Evolutionary conservation across 805 yeast species (phyloP).

Genomic region (Wickerhamomyces ciferrii): DNA sequence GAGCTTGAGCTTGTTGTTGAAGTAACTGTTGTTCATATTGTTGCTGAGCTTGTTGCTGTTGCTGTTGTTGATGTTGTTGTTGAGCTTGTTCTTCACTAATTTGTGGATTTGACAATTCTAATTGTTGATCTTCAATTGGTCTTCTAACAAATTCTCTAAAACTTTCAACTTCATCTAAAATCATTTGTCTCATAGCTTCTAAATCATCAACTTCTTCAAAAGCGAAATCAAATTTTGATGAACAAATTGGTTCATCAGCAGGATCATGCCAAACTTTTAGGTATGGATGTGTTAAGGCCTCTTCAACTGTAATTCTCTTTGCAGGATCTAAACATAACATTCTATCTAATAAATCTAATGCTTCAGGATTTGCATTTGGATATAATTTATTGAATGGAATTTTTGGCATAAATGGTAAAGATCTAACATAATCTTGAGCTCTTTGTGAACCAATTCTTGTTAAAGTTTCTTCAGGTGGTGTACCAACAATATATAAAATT

Average conservation of each 20-base stretch:
- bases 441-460: conserved; percentile 74
- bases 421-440: conserved; percentile 88
- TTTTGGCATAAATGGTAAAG: conserved; percentile 77
- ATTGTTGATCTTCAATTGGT: conserved; percentile 56
- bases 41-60: conserved; percentile 15
- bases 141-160: conserved; percentile 79
- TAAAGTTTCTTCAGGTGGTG: conserved; percentile 73
- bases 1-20: conserved; percentile 8
- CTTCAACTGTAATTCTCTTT: conserved; percentile 78
- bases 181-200: conserved; percentile 68
- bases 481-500: conserved; percentile 83
- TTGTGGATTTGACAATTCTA: conserved; percentile 28
- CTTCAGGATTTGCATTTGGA: conserved; percentile 84
- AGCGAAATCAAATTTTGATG: conserved; percentile 70
- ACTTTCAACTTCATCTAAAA: conserved; percentile 70
- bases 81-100: conserved; percentile 4
- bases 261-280: conserved; percentile 90
- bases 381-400: conserved; percentile 67
- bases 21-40: conserved; percentile 16
- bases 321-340: conserved; percentile 87
- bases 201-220: conserved; percentile 84
- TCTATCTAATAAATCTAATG: conserved; percentile 71
- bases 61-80: conserved; percentile 4
- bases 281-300: conserved; percentile 88
- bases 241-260: conserved; percentile 82